Percentiles rank a stretch among this genome's conserved stretches.
Evolutionary conservation across 257 asterid species (phyloP).

Genomic region (Anisodus tanguticus): DNA sequence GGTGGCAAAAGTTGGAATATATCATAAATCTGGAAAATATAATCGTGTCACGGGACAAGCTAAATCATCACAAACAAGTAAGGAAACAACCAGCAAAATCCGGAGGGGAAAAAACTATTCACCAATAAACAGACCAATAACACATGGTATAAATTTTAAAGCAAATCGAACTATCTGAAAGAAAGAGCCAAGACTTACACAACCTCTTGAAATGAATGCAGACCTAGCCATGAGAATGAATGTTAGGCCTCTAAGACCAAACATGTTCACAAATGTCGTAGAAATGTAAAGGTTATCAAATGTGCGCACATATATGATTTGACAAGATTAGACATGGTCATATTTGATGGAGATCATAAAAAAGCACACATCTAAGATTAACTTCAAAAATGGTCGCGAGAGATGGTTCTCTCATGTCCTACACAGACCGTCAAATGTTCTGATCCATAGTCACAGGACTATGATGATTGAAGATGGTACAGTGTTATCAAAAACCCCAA

Average conservation of each 20-base stretch:
- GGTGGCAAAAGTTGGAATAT: constrained; percentile 63
- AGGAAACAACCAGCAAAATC: background rate
- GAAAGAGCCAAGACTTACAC: background rate
- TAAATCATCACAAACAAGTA: background rate
- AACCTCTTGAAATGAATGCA: background rate
- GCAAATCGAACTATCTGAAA: background rate
- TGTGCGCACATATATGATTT: background rate
- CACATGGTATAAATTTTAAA: background rate
- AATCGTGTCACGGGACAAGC: constrained; percentile 18
- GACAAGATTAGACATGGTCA: background rate
- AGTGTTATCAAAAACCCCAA: no score
- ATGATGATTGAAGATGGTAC: background rate
- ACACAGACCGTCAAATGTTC: background rate
- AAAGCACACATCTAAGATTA: background rate
- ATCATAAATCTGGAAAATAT: constrained; percentile 22
- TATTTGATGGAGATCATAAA: background rate
- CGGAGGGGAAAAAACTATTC: background rate
- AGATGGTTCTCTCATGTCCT: background rate
- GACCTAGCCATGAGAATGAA: background rate
- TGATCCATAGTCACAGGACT: background rate
- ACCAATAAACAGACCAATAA: background rate
- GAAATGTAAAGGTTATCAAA: background rate
- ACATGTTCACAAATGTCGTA: background rate
- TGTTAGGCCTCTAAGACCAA: background rate
- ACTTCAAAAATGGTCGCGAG: background rate